Evolutionary conservation across 192 early-diverging fungal species (phyloP).

Genomic region (Geranomyces michiganensis): DNA sequence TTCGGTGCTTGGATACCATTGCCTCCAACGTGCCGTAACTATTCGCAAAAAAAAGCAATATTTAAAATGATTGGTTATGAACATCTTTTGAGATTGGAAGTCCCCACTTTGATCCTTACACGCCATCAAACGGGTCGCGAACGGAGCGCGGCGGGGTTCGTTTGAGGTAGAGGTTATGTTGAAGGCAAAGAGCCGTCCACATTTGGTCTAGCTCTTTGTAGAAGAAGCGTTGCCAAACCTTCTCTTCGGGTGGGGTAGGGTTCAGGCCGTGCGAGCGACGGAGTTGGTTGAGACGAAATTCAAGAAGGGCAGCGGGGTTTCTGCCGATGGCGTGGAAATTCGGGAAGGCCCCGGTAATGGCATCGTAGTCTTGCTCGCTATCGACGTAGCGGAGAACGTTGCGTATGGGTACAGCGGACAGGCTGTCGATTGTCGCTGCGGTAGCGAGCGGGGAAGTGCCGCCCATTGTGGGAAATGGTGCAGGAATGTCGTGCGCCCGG

Average conservation of each 20-base stretch:
- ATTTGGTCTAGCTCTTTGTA: too few relatives aligned
- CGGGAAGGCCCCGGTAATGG: not conserved
- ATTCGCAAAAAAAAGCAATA: too few relatives aligned
- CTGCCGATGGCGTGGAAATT: constrained; percentile 4
- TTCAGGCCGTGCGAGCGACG: not conserved
- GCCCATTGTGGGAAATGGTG: too few relatives aligned
- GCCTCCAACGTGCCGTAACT: constrained; percentile 6
- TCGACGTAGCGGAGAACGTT: constrained; percentile 1
- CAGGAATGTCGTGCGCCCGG: too few relatives aligned
- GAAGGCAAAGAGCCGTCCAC: too few relatives aligned
- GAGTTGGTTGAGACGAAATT: not conserved
- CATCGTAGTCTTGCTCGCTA: not conserved
- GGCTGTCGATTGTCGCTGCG: not conserved
- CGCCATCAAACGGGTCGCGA: not conserved
- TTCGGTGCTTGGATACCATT: not conserved
- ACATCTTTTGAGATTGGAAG: too few relatives aligned
- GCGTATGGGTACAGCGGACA: constrained; percentile 3
- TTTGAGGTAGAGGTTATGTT: not conserved
- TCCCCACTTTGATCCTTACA: too few relatives aligned
- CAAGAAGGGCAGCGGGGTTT: not conserved
- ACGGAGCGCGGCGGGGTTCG: not conserved
- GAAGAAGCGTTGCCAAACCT: not conserved
- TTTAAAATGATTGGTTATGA: too few relatives aligned
- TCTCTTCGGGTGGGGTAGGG: not conserved
- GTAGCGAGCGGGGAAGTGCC: too few relatives aligned